Percentiles rank a stretch among this genome's conserved stretches.
Conservation (phyloP, 164 flowering plant species). For the Tinospora cordifolia region DNA sequence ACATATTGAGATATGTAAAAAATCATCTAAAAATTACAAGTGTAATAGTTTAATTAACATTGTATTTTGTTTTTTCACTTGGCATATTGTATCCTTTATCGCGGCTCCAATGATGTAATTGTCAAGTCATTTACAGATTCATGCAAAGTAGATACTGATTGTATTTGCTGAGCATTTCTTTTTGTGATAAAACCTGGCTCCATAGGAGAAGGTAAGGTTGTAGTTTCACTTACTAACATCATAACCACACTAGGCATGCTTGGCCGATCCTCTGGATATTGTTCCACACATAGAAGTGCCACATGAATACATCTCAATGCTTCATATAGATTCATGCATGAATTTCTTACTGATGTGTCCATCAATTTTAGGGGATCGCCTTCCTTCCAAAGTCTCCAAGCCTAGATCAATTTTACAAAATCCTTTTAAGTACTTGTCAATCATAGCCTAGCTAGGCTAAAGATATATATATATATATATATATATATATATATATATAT, state of each 20-base stretch:
- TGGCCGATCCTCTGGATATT: conserved; percentile 13
- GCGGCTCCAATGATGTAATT: conserved; percentile 1
- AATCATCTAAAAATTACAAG: too few relatives aligned
- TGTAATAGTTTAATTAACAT: too few relatives aligned
- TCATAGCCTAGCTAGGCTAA: too few relatives aligned
- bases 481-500: too few relatives aligned
- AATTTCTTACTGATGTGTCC: background rate
- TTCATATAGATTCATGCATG: background rate
- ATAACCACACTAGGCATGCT: conserved; percentile 12
- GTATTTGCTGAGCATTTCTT: background rate
- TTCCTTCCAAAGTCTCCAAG: conserved; percentile 22
- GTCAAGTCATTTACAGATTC: conserved; percentile 2
- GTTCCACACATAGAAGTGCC: conserved; percentile 23
- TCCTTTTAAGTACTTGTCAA: conserved; percentile 6
- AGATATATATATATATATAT: too few relatives aligned
- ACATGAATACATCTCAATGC: conserved; percentile 18
- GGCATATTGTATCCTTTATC: background rate
- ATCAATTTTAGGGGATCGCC: conserved; percentile 2
- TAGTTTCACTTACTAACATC: too few relatives aligned
- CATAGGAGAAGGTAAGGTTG: too few relatives aligned
- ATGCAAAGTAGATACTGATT: background rate
- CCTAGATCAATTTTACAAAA: conserved; percentile 13
- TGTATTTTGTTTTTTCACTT: too few relatives aligned
- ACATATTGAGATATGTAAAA: too few relatives aligned
- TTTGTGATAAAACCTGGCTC: conserved; percentile 14